phyloP scores from a whole-genome alignment of 2,329 filamentous ascomycete genomes.

The Alternaria sp. region DNA sequence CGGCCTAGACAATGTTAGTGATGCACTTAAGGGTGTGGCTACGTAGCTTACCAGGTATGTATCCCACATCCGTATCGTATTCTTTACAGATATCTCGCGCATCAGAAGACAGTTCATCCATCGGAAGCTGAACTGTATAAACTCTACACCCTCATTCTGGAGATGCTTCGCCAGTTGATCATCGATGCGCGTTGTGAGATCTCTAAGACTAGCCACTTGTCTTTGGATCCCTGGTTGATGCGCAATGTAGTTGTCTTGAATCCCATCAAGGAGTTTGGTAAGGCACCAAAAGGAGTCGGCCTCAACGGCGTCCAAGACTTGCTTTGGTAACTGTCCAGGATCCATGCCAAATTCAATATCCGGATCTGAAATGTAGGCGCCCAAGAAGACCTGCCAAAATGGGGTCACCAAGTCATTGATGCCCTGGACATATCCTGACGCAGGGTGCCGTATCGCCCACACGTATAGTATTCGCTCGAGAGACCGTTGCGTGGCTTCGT shows the following conservation, averaged over 20 bases:
- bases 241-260: slow-evolving; percentile 98
- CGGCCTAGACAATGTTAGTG: slow-evolving; percentile 67
- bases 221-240: slow-evolving; percentile 96
- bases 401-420: slow-evolving; percentile 98
- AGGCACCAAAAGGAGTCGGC: slow-evolving; percentile 98
- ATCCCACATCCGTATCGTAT: slow-evolving; percentile 99
- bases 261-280: slow-evolving; percentile 96
- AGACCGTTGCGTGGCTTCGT: slow-evolving; percentile 93
- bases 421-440: slow-evolving; percentile 96
- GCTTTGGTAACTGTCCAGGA: slow-evolving; percentile 86
- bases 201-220: slow-evolving; percentile 85
- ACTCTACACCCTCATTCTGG: slow-evolving; percentile 90
- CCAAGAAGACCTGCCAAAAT: slow-evolving; percentile 97
- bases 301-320: slow-evolving; percentile 94
- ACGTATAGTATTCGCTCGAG: slow-evolving; percentile 94
- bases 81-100: slow-evolving; percentile 94
- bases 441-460: slow-evolving; percentile 96
- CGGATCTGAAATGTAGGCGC: slow-evolving; percentile 91
- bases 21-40: neutral
- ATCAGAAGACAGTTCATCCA: slow-evolving; percentile 99
- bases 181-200: slow-evolving; percentile 91
- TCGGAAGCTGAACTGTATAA: slow-evolving; percentile 98
- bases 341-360: slow-evolving; percentile 96
- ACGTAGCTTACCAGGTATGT: slow-evolving; percentile 81
- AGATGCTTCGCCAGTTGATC: slow-evolving; percentile 83